Evolutionary conservation across 148 eudicot genomes (phyloP), one percentile per base, ranked within the genome.

Genomic region (Chenopodium album): DNA sequence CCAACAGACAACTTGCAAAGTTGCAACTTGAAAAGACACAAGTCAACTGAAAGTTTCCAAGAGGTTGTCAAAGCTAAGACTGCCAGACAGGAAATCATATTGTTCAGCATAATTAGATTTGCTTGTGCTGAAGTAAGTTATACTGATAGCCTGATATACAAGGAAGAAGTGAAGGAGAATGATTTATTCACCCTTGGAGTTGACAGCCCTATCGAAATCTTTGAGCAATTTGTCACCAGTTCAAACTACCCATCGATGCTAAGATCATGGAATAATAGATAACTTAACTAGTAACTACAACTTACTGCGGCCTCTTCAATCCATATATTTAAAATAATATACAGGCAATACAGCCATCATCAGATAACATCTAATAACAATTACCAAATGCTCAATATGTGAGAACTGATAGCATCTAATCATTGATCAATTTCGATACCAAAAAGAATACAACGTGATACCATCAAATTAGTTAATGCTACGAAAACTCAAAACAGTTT

Each of bases 381-480:
- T 37, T 8, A 74, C n/a, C 17, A 73, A 22, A 52, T 12, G 11
- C 3, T n/a, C 22, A 50, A 26, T 12, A 32, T 73, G 8, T 73
- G 20, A 48, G 32, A 37, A 4, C 7, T 71, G 60, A 26, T 26
- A 73, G 34, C 60, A 73, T 26, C 77, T 74, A 23, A 52, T 2
- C n/a, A 28, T 50, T 50, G 63, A 50, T 74, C 32, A 50, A 48
- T 44, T 29, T 74, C 52, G 48, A 79, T 69, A 69, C 70, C 73
- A 79, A 78, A 52, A 41, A 11, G 50, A 32, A 37, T 56, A 79
- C 62, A 79, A 79, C 69, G 54, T 28, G 75, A 79, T 69, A 79
- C 31, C 81, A 79, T 69, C 44, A 37, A 37, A 37, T 37, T 17
- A 44, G 62, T 79, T 26, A 76, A 59, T 78, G 48, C 81, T 44